Evolutionary conservation across 352 stramenopile species (phyloP), one percentile per base, ranked within the genome.

Genomic region (Phytophthora vignae): DNA sequence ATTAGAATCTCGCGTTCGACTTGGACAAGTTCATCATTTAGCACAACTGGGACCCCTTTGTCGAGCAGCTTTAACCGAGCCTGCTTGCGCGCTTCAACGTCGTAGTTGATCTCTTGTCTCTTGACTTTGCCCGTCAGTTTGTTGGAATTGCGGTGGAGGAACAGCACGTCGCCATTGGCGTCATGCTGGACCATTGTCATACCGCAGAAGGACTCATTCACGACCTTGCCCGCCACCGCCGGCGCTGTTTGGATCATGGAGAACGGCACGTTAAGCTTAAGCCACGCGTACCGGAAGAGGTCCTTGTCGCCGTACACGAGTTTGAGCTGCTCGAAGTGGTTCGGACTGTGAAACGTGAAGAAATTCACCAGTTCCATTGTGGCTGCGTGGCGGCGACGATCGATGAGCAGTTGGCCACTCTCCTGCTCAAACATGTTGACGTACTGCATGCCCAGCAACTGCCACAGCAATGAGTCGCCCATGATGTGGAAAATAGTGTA

Each of bases 371-470:
- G 56, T 11, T 71, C 55, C 50, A 88, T 69, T 22, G 82, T 67
- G 4, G 60, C 60, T 1, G 70, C 48, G 29, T 78, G 71, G n/a
- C 77, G 82, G 27, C 55, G 60, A 25, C 75, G 68, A 52, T 89
- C 76, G 38, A 91, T 73, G 2, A 90, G 62, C 21, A 91, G 27
- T 50, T 91, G 83, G 2, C 83, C 83, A 50, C 81, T 89, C 61
- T 91, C 83, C 64, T 91, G 83, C 70, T 91, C 83, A 57, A 90
- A 90, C 83, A 89, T 90, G 68, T 84, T 73, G 29, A 87, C 77
- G 49, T 80, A 85, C 1, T 72, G 50, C 59, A 87, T 59, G 22
- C 73, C 80, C 11, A 91, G 64, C 22, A 88, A 48, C 48, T 82
- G 67, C 83, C 83, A 91, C 27, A 91, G 46, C 36, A 88, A 60